These are phyloP conservation scores for Starmerella davenportii DNA, from an alignment of 805 yeast genomes.

Conservation along the genomic window DNA sequence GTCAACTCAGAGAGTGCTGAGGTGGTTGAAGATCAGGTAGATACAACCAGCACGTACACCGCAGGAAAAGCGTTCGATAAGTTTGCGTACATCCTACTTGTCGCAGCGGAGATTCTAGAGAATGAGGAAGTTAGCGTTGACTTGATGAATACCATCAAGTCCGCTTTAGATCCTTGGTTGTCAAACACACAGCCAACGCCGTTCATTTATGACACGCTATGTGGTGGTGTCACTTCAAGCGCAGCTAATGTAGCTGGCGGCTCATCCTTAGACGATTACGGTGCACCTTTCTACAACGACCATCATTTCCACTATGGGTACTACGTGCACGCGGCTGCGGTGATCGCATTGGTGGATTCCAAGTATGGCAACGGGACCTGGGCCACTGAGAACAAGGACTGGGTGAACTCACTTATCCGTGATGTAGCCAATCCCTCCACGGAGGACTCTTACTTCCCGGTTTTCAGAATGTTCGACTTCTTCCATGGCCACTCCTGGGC, in stretches of 20 bases:
- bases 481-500: slow-evolving; percentile 70
- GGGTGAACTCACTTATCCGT: slow-evolving; percentile 44
- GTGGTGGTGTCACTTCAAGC: slow-evolving; percentile 27
- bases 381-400: slow-evolving; percentile 31
- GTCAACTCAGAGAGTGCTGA: slow-evolving; percentile 37
- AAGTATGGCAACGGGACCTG: slow-evolving; percentile 34
- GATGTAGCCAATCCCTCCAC: slow-evolving; percentile 50
- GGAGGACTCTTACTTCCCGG: slow-evolving; percentile 44
- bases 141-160: slow-evolving; percentile 41
- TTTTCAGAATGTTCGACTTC: slow-evolving; percentile 53
- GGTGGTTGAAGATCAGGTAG: slow-evolving; percentile 39
- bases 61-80: slow-evolving; percentile 80
- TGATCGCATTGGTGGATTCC: slow-evolving; percentile 46
- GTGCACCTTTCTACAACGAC: slow-evolving; percentile 62
- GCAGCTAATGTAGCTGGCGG: slow-evolving; percentile 35
- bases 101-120: slow-evolving; percentile 44
- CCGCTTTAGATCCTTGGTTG: slow-evolving; percentile 53
- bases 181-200: slow-evolving; percentile 54
- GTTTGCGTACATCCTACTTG: slow-evolving; percentile 71
- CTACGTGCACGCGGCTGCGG: slow-evolving; percentile 66
- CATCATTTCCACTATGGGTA: slow-evolving; percentile 83
- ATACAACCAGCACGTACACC: slow-evolving; percentile 73
- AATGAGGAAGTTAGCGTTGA: slow-evolving; percentile 35
- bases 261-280: slow-evolving; percentile 43
- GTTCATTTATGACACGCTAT: slow-evolving; percentile 56